Percentiles rank a stretch among this genome's conserved stretches.
Evolutionary conservation across 1,284 basidiomycete species (phyloP).

Genomic region (Moesziomyces parantarcticus): DNA sequence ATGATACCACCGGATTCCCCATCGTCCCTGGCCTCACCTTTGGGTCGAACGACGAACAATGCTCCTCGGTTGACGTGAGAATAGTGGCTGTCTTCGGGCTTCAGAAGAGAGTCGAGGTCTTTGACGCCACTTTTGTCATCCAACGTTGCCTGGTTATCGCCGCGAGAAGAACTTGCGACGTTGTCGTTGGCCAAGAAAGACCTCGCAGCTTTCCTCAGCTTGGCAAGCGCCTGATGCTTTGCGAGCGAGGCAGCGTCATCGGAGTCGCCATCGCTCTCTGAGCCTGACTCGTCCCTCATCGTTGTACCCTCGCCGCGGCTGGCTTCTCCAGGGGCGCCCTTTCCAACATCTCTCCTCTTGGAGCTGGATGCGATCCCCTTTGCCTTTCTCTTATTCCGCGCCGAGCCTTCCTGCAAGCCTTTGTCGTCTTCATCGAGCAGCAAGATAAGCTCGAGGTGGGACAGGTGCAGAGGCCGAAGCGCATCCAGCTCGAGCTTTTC

Average conservation of each 20-base stretch:
- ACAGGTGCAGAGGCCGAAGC: slow-evolving; percentile 27
- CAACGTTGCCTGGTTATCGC: neutral
- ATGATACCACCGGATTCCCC: slow-evolving; percentile 9
- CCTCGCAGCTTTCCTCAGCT: slow-evolving; percentile 12
- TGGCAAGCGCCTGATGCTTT: slow-evolving; percentile 8
- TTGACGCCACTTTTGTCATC: neutral
- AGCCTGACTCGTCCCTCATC: slow-evolving; percentile 18
- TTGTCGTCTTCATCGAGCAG: slow-evolving; percentile 32
- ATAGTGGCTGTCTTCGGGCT: slow-evolving; percentile 41
- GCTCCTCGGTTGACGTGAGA: slow-evolving; percentile 43
- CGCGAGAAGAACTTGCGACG: neutral
- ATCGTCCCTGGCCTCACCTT: neutral
- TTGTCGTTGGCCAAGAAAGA: slow-evolving; percentile 9
- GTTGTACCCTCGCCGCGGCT: neutral
- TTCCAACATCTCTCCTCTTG: slow-evolving; percentile 13
- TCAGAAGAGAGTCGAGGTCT: slow-evolving; percentile 36
- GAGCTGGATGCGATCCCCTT: slow-evolving; percentile 8
- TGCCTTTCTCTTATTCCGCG: slow-evolving; percentile 16
- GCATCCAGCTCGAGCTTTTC: slow-evolving; percentile 38
- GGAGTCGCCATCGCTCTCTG: slow-evolving; percentile 27
- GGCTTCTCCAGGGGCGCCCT: slow-evolving; percentile 2
- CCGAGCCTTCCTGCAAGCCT: neutral
- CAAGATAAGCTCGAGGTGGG: slow-evolving; percentile 30
- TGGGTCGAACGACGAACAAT: slow-evolving; percentile 27
- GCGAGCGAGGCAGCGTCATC: slow-evolving; percentile 19